Conservation (phyloP, 2,329 filamentous ascomycete species). For the Anthostomella pinea region DNA sequence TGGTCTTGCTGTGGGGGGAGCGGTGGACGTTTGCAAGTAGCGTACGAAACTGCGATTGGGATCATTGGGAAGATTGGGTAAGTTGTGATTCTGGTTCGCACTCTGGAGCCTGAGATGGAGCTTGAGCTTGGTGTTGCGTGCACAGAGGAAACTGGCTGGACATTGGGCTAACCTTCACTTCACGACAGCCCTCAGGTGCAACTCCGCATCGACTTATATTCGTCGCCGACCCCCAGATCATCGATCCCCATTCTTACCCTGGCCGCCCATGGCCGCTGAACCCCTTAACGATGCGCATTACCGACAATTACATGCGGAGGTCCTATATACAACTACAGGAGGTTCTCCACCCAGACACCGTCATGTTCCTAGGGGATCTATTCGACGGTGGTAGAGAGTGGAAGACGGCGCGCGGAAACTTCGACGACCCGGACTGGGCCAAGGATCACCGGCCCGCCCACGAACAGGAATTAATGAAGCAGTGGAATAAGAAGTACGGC, state of each 20-base stretch:
- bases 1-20: slow-evolving; percentile 82
- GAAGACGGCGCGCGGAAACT: slow-evolving; percentile 66
- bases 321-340: slow-evolving; percentile 77
- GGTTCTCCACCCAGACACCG: slow-evolving; percentile 75
- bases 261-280: slow-evolving; percentile 65
- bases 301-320: slow-evolving; percentile 85
- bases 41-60: slow-evolving; percentile 75
- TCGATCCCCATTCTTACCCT: slow-evolving; percentile 93
- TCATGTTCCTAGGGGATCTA: slow-evolving; percentile 89
- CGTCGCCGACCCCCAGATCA: slow-evolving; percentile 86
- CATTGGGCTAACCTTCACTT: slow-evolving; percentile 9
- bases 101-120: slow-evolving; percentile 1
- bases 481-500: slow-evolving; percentile 72
- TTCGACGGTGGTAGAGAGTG: slow-evolving; percentile 97
- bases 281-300: slow-evolving; percentile 57
- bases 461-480: slow-evolving; percentile 56
- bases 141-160: too few relatives aligned
- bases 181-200: slow-evolving; percentile 66
- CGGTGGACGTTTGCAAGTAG: slow-evolving; percentile 70
- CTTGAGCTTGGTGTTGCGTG: neutral
- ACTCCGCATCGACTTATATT: slow-evolving; percentile 81
- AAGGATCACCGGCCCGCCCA: slow-evolving; percentile 46
- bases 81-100: slow-evolving; percentile 25
- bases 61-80: slow-evolving; percentile 91
- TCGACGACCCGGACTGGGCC: slow-evolving; percentile 59